These are phyloP conservation scores for Fusarium foetens DNA, from an alignment of 2,329 filamentous ascomycete species.

Conservation along the genomic window DNA sequence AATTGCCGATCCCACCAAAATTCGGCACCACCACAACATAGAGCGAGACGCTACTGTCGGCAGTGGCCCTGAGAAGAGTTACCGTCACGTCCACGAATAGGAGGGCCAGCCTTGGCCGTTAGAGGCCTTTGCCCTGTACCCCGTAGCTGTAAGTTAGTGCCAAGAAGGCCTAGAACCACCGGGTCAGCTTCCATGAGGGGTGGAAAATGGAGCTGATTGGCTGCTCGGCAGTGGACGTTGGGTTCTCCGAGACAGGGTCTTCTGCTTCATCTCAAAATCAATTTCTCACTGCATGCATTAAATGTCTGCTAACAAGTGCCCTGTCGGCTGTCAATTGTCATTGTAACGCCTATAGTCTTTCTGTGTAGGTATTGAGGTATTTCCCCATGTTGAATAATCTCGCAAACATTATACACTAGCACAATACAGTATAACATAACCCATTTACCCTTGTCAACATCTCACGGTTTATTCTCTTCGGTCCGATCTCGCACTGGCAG, in stretches of 20 bases:
- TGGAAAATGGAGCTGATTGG: conserved; percentile 22
- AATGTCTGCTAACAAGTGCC: neutral
- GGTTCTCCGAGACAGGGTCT: conserved; percentile 12
- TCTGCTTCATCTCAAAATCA: conserved; percentile 7
- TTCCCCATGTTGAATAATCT: neutral
- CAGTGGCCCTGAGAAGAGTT: conserved; percentile 19
- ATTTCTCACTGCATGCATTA: neutral
- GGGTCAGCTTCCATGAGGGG: conserved; percentile 17
- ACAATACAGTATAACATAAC: neutral
- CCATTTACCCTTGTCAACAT: conserved; percentile 16
- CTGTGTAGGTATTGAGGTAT: neutral
- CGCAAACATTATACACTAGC: conserved; percentile 7
- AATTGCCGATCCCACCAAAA: conserved; percentile 26
- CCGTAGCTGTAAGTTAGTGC: conserved; percentile 8
- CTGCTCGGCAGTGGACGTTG: conserved; percentile 25
- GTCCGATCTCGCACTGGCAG: conserved; percentile 30
- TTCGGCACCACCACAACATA: conserved; percentile 2
- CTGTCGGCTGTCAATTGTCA: neutral
- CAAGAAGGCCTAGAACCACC: conserved; percentile 35
- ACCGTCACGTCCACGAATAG: conserved; percentile 14
- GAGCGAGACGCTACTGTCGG: conserved; percentile 31
- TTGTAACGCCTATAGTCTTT: neutral
- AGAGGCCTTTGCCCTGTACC: neutral
- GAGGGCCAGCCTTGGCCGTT: conserved; percentile 6
- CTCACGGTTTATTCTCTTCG: conserved; percentile 21